phyloP scores from a whole-genome alignment of 257 asterid genomes.

The Hygrophila difformis region DNA sequence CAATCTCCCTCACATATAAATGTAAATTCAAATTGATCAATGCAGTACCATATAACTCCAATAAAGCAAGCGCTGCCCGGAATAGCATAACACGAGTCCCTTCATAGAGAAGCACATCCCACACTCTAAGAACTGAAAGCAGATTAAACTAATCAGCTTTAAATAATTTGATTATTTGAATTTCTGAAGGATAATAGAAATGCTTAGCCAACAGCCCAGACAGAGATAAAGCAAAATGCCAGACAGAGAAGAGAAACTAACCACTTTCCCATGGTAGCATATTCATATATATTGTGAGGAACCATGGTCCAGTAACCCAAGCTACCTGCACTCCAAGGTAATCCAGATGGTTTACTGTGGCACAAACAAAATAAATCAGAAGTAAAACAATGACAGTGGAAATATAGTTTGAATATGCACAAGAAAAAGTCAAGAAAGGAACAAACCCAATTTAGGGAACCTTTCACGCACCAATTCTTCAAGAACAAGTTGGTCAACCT shows the following conservation, averaged over 20 bases:
- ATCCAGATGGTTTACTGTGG: constrained; percentile 94
- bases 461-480: constrained; percentile 95
- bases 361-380: constrained; percentile 17
- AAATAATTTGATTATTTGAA: not conserved
- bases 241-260: constrained; percentile 44
- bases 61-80: constrained; percentile 78
- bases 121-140: constrained; percentile 84
- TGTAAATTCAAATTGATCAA: not conserved
- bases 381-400: constrained; percentile 4
- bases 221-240: not conserved
- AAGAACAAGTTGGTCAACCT: constrained; percentile 99
- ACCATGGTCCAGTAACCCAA: constrained; percentile 98
- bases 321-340: constrained; percentile 98
- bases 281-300: constrained; percentile 91
- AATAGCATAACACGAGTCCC: constrained; percentile 97
- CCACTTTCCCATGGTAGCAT: constrained; percentile 99
- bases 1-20: not conserved
- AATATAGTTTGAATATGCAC: not conserved
- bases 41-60: constrained; percentile 81
- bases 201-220: constrained; percentile 2
- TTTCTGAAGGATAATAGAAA: constrained; percentile 3
- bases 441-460: constrained; percentile 82
- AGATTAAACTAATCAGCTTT: constrained; percentile 22
- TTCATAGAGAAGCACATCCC: constrained; percentile 97
- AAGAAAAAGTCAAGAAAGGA: constrained; percentile 10